Evolutionary conservation across 495 filamentous ascomycete species (phyloP).

Genomic region (Neurospora sp.): DNA sequence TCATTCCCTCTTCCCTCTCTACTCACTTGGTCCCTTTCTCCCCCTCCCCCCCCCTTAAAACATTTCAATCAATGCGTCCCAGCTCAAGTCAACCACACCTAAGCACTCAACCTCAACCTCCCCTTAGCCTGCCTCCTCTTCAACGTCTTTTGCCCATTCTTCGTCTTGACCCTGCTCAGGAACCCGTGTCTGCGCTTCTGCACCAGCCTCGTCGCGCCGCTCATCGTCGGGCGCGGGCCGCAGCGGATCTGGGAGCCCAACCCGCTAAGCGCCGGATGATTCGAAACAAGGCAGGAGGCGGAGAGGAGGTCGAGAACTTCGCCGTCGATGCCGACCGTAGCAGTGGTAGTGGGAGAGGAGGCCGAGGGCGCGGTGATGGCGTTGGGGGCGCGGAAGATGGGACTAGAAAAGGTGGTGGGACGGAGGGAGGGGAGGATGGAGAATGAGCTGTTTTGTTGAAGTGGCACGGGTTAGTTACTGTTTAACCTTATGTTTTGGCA

Average conservation of each 20-base stretch:
- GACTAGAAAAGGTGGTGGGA: conserved; percentile 14
- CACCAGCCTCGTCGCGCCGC: conserved; percentile 29
- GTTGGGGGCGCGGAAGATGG: conserved; percentile 21
- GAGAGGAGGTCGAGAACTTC: conserved; percentile 26
- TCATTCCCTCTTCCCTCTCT: too few species aligned
- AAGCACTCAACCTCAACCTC: conserved; percentile 25
- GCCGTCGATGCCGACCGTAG: background rate
- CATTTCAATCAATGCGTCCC: background rate
- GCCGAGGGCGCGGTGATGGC: conserved; percentile 2
- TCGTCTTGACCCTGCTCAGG: conserved; percentile 27
- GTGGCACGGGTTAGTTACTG: background rate
- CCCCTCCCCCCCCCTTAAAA: background rate
- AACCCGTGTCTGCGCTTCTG: conserved; percentile 40
- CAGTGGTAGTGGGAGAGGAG: background rate
- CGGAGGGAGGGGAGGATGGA: conserved; percentile 31
- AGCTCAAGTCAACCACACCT: background rate
- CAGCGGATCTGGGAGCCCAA: conserved; percentile 29
- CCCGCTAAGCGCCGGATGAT: conserved; percentile 26
- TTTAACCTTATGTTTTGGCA: background rate
- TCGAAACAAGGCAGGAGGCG: conserved; percentile 16
- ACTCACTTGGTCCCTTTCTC: background rate
- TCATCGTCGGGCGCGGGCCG: conserved; percentile 37
- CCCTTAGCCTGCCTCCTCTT: conserved; percentile 30
- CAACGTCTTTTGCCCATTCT: conserved; percentile 30
- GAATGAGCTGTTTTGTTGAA: conserved; percentile 21